A percentile compares a stretch with the other conserved stretches of the same genome.
These are phyloP conservation scores for Drechslerella dactyloides DNA, from an alignment of 2,329 filamentous ascomycete genomes.

Conservation along the genomic window DNA sequence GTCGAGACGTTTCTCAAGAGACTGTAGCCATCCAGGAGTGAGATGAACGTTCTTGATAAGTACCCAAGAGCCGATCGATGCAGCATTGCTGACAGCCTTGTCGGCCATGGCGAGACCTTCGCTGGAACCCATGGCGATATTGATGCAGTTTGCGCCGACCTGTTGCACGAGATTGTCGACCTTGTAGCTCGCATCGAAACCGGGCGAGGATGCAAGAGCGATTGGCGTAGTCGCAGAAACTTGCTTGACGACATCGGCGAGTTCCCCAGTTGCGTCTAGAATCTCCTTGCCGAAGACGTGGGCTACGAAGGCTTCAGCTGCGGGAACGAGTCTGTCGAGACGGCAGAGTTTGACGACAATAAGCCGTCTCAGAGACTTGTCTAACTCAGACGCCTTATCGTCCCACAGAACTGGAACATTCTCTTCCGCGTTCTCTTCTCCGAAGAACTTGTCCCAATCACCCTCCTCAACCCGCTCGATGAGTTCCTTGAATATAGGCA, in stretches of 20 bases:
- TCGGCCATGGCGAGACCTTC: slow-evolving; percentile 91
- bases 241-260: slow-evolving; percentile 82
- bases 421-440: slow-evolving; percentile 84
- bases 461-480: slow-evolving; percentile 68
- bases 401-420: slow-evolving; percentile 79
- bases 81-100: slow-evolving; percentile 91
- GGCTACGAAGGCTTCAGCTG: slow-evolving; percentile 86
- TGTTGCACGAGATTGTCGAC: slow-evolving; percentile 92
- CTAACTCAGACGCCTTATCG: slow-evolving; percentile 63
- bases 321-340: slow-evolving; percentile 91
- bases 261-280: slow-evolving; percentile 82
- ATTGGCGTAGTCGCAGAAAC: slow-evolving; percentile 85
- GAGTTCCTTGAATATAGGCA: slow-evolving; percentile 75
- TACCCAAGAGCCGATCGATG: slow-evolving; percentile 91
- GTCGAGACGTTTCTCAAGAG: slow-evolving; percentile 94
- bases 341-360: slow-evolving; percentile 93
- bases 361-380: slow-evolving; percentile 81
- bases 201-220: slow-evolving; percentile 89
- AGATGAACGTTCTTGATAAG: slow-evolving; percentile 99
- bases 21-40: slow-evolving; percentile 93
- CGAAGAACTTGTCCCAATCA: slow-evolving; percentile 82
- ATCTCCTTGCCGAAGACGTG: slow-evolving; percentile 83
- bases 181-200: slow-evolving; percentile 99
- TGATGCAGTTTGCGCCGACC: slow-evolving; percentile 80
- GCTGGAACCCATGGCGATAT: slow-evolving; percentile 98